phyloP scores from a whole-genome alignment of 306 rosid species.

The Cercis canadensis region DNA sequence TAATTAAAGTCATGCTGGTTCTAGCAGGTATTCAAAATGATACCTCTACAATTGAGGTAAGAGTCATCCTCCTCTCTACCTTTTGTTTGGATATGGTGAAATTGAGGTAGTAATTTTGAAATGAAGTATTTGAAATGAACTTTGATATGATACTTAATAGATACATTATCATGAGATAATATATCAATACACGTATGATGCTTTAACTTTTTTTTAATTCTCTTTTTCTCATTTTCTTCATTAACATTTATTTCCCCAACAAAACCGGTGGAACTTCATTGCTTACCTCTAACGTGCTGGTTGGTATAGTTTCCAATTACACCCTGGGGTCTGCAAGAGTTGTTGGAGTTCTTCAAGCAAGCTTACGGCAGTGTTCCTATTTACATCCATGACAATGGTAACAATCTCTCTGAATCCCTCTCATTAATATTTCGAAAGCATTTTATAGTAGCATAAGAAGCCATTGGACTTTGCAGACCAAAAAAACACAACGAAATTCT shows the following conservation, averaged over 20 bases:
- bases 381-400: conserved; percentile 45
- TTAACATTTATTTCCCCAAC: neutral
- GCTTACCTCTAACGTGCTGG: neutral
- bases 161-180: no score
- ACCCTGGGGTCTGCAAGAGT: conserved; percentile 26
- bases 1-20: no score
- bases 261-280: neutral
- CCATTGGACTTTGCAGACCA: conserved; percentile 42
- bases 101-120: no score
- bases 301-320: conserved; percentile 42
- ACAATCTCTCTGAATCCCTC: no score
- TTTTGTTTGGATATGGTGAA: no score
- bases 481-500: conserved; percentile 53
- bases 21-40: no score
- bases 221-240: neutral
- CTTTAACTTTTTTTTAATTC: neutral
- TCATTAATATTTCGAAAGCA: no score
- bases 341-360: conserved; percentile 36
- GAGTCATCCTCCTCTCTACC: no score
- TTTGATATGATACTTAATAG: no score
- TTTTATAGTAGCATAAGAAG: neutral
- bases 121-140: no score
- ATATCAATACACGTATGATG: no score
- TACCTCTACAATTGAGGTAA: no score
- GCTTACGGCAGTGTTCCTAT: conserved; percentile 28